These are phyloP conservation scores for Sporothrix phasma DNA, from an alignment of 2,329 filamentous ascomycete species.

Conservation along the genomic window DNA sequence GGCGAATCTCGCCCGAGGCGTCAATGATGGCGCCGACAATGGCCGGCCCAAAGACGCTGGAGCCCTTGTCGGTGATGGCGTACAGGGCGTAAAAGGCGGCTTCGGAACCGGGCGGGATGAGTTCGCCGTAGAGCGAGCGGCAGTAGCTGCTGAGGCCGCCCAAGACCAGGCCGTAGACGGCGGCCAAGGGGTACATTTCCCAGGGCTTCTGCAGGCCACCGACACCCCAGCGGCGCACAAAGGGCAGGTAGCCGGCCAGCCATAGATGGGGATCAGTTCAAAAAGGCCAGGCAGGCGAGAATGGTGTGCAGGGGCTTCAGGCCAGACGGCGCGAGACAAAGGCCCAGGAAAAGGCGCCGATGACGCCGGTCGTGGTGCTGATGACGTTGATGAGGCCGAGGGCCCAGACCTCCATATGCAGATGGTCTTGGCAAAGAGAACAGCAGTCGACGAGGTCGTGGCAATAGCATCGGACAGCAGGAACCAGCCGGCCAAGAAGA, in stretches of 20 bases:
- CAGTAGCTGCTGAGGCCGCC: conserved; percentile 91
- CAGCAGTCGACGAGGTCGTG: conserved; percentile 87
- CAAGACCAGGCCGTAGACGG: conserved; percentile 85
- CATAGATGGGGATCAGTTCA: conserved; percentile 86
- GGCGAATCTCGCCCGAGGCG: conserved; percentile 65
- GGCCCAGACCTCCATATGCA: conserved; percentile 81
- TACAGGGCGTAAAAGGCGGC: conserved; percentile 95
- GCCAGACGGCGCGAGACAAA: conserved; percentile 59
- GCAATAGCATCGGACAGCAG: conserved; percentile 88
- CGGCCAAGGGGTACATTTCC: conserved; percentile 92
- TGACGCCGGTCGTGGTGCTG: conserved; percentile 70
- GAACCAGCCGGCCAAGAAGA: conserved; percentile 87
- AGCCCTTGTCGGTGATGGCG: conserved; percentile 95
- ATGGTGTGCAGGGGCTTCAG: conserved; percentile 80
- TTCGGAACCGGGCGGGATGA: conserved; percentile 89
- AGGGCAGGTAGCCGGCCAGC: conserved; percentile 75
- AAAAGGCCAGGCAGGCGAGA: conserved; percentile 85
- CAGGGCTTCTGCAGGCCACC: conserved; percentile 84
- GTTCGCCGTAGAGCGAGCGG: conserved; percentile 80
- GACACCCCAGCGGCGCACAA: conserved; percentile 62
- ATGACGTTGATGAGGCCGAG: conserved; percentile 91
- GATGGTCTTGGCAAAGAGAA: conserved; percentile 91
- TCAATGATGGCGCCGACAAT: conserved; percentile 93
- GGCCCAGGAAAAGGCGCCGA: conserved; percentile 85
- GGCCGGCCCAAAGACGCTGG: conserved; percentile 83